A percentile compares a stretch with the other conserved stretches of the same genome.
These are phyloP conservation scores for Saccharomycopsis sp. DNA, from an alignment of 805 yeast genomes.

Conservation along the genomic window DNA sequence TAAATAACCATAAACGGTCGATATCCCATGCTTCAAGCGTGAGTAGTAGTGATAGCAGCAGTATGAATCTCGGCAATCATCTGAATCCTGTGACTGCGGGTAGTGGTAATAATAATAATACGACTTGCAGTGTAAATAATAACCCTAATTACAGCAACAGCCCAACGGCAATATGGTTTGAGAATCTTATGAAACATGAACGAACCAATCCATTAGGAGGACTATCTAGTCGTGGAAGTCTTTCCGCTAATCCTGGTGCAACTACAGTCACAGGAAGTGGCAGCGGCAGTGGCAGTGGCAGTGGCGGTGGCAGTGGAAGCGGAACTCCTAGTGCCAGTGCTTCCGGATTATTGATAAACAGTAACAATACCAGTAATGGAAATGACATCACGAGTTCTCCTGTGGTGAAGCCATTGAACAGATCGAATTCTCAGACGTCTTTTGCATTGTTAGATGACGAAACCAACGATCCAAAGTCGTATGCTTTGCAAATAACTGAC, in stretches of 20 bases:
- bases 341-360: slow-evolving; percentile 10
- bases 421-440: slow-evolving; percentile 51
- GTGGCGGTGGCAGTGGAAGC: slow-evolving; percentile 5
- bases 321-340: slow-evolving; percentile 14
- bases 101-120: too few relatives aligned
- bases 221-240: slow-evolving; percentile 18
- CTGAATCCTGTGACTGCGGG: background rate
- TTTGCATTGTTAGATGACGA: slow-evolving; percentile 51
- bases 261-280: slow-evolving; percentile 11
- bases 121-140: background rate
- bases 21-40: slow-evolving; percentile 25
- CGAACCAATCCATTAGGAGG: slow-evolving; percentile 7
- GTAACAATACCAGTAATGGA: slow-evolving; percentile 5
- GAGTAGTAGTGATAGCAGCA: slow-evolving; percentile 26
- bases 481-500: slow-evolving; percentile 64
- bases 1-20: slow-evolving; percentile 17
- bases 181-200: slow-evolving; percentile 24
- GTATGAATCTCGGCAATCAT: background rate
- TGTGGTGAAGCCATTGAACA: slow-evolving; percentile 38
- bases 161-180: slow-evolving; percentile 29
- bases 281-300: slow-evolving; percentile 10
- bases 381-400: slow-evolving; percentile 37
- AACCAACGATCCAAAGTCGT: slow-evolving; percentile 29
- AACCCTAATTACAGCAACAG: slow-evolving; percentile 15
- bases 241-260: background rate